Base-by-base conservation (phyloP, 2,329 filamentous ascomycete genomes). In the Xylariomycetidae sp. region DNA sequence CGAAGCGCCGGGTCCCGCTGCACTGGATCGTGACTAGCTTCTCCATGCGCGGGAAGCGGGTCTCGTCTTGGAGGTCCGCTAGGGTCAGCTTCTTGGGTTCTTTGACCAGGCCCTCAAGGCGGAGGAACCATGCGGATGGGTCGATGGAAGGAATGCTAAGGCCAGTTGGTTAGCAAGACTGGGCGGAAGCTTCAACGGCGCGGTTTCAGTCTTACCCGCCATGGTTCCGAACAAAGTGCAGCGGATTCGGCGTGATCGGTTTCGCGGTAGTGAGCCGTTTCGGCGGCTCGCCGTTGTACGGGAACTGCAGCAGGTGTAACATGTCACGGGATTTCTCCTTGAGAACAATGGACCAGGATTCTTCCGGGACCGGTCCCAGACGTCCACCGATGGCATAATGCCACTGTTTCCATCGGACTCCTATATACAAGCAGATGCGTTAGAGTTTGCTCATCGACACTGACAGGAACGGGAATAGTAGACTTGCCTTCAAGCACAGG, bases 181-280 rank as follows among this genome's bases (percentile, higher is more conserved):
- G n/a, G n/a, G n/a, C n/a, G n/a, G n/a, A n/a, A n/a, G n/a, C n/a
- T n/a, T n/a, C n/a, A n/a, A n/a, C n/a, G n/a, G n/a, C n/a, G n/a
- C n/a, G n/a, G n/a, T n/a, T n/a, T n/a, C n/a, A n/a, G n/a, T 35
- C 40, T 40, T 34, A n/a, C 42, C 82, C 81, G 8, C 82, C 81
- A 41, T 87, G 82, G 38, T 87, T 87, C 6, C 82, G 67, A 1
- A 87, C 76, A 43, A 84, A 87, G 44, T 80, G 74, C 5, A 50
- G 33, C 11, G 48, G 33, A 40, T 84, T 87, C 0, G 69, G 62
- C 0, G 82, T 87, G 25, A 85, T 68, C 0, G 53, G 47, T 15
- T 71, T 66, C 12, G 67, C 67, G 1, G 70, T 68, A 1, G 79
- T 68, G 0, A 83, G 62, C 2, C 72, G 65, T 41, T 80, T 50